A percentile compares a stretch with the other conserved stretches of the same genome.
phyloP scores from a whole-genome alignment of 345 rosid genomes.

The Bretschneidera sinensis region DNA sequence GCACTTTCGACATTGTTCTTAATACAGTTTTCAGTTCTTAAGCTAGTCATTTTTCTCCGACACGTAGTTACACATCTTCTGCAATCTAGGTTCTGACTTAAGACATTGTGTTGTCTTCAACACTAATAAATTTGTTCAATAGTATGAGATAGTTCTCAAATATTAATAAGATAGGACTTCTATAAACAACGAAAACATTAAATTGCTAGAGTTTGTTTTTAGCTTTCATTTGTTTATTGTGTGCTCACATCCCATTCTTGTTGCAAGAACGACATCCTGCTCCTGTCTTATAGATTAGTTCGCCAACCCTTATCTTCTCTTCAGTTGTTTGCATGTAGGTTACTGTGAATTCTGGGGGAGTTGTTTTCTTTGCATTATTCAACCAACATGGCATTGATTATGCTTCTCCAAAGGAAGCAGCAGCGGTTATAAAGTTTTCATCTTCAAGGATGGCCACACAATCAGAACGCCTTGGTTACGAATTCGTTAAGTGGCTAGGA shows the following conservation, averaged over 20 bases:
- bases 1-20: neutral
- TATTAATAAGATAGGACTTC: conserved; percentile 2
- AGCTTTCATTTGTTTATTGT: neutral
- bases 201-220: conserved; percentile 7
- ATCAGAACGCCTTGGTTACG: conserved; percentile 98
- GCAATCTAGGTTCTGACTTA: neutral
- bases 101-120: neutral
- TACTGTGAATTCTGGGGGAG: conserved; percentile 97
- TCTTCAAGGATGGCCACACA: conserved; percentile 99
- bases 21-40: neutral
- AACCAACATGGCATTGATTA: conserved; percentile 45
- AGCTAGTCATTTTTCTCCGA: neutral
- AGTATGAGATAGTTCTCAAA: neutral
- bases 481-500: conserved; percentile 93
- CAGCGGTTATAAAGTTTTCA: conserved; percentile 94
- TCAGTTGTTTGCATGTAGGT: conserved; percentile 47
- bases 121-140: neutral
- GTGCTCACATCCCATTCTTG: too few relatives aligned
- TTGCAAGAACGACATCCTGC: neutral
- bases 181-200: neutral
- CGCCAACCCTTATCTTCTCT: conserved; percentile 21
- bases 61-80: neutral
- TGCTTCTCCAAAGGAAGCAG: conserved; percentile 64
- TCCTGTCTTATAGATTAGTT: neutral
- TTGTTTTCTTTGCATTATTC: conserved; percentile 95